These are phyloP conservation scores for Pyronema omphalodes DNA, from an alignment of 495 filamentous ascomycete species.

Conservation along the genomic window DNA sequence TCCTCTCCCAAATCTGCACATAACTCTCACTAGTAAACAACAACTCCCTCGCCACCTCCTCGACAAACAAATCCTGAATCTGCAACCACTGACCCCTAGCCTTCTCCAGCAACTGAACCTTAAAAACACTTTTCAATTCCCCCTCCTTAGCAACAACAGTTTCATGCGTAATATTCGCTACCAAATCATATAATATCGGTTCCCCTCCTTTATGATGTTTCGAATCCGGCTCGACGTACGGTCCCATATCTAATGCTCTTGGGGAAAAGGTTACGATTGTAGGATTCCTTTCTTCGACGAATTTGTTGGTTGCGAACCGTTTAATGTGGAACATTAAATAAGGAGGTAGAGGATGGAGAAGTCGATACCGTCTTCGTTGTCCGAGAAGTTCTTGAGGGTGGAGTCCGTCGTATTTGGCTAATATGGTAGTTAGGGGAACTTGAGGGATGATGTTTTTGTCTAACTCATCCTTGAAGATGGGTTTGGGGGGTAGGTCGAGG, in stretches of 20 bases:
- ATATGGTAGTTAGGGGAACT: constrained; percentile 59
- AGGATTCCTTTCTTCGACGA: constrained; percentile 85
- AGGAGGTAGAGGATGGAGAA: constrained; percentile 82
- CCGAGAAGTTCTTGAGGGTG: constrained; percentile 74
- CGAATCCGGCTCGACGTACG: constrained; percentile 58
- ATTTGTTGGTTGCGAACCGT: constrained; percentile 89
- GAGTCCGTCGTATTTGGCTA: constrained; percentile 86
- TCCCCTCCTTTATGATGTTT: constrained; percentile 46
- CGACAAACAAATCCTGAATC: constrained; percentile 85
- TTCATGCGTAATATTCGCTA: constrained; percentile 89
- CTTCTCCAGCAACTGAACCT: constrained; percentile 44
- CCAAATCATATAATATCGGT: constrained; percentile 88
- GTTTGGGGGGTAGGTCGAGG: constrained; percentile 76
- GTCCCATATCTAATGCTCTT: constrained; percentile 64
- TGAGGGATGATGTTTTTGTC: constrained; percentile 94
- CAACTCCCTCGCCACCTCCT: constrained; percentile 65
- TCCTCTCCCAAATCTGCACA: constrained; percentile 89
- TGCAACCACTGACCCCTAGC: constrained; percentile 63
- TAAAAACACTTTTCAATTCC: constrained; percentile 70
- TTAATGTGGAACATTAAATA: constrained; percentile 93
- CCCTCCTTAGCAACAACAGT: constrained; percentile 42
- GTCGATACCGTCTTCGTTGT: constrained; percentile 68
- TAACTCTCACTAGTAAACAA: constrained; percentile 86
- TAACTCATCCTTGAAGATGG: constrained; percentile 86
- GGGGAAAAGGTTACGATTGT: constrained; percentile 93